phyloP scores from a whole-genome alignment of 2,329 filamentous ascomycete genomes.

The Fusarium torulosum region DNA sequence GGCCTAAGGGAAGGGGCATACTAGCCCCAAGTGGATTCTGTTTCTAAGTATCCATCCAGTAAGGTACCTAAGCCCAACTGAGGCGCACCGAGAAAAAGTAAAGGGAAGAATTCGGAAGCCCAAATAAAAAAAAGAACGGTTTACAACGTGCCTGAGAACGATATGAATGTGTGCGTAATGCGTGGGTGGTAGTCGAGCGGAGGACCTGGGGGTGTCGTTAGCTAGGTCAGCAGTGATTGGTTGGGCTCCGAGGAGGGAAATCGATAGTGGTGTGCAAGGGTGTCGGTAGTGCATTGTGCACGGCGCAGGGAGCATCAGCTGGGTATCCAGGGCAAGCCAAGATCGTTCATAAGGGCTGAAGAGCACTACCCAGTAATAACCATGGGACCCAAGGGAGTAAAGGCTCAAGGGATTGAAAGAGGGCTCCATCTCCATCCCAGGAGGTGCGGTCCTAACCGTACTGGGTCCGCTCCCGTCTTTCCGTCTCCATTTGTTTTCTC shows the following conservation, averaged over 20 bases:
- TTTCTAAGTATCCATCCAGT: background rate
- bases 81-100: conserved; percentile 27
- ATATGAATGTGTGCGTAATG: conserved; percentile 45
- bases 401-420: conserved; percentile 29
- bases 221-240: conserved; percentile 43
- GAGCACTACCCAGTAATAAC: conserved; percentile 31
- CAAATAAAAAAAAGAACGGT: conserved; percentile 36
- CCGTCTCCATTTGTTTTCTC: conserved; percentile 46
- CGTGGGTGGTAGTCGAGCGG: conserved; percentile 38
- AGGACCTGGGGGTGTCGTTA: conserved; percentile 42
- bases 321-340: conserved; percentile 41
- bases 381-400: conserved; percentile 39
- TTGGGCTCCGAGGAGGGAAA: conserved; percentile 15
- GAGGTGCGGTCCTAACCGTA: conserved; percentile 47
- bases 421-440: conserved; percentile 16
- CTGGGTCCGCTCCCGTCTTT: conserved; percentile 47
- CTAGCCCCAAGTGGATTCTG: conserved; percentile 16
- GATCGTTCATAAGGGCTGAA: conserved; percentile 35
- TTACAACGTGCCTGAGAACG: conserved; percentile 43
- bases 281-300: conserved; percentile 45
- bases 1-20: conserved; percentile 18
- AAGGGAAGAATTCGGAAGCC: conserved; percentile 12
- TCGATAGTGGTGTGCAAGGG: conserved; percentile 49
- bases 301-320: conserved; percentile 46
- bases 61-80: conserved; percentile 21